Base-by-base conservation (phyloP, 2,329 filamentous ascomycete genomes). In the Trichoderma sp. region DNA sequence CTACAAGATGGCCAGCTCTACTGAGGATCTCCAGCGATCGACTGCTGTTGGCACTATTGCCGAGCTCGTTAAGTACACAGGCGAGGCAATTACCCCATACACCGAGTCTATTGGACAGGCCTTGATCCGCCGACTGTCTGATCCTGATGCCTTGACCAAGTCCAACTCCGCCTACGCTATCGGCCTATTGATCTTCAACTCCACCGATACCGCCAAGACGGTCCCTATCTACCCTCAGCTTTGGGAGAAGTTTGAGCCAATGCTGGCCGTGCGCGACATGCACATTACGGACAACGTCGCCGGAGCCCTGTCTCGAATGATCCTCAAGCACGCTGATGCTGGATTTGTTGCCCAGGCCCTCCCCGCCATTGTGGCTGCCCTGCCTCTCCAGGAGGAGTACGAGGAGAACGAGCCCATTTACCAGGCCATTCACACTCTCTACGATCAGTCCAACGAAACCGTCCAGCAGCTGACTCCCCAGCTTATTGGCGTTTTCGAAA, bases 321-420 rank as follows among this genome's bases (percentile, higher is more conserved):
- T 98, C 80, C 88, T 92, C 78, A 92, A 92, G 76, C 91, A 97
- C 81, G 91, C 92, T n/a, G 89, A 95, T 74, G 88, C 88, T 74
- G 90, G 96, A 11, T 94, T 95, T 21, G 86, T 97, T 65, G 82
- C 86, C 49, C 90, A 97, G 70, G 92, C 97, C 24, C 87, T 99
- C 1, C 94, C 95, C 31, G 89, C 89, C 0, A 83, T 98, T 33
- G 87, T 96, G 68, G 87, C 88, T 71, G 87, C 94, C 33, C 87
- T 98, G 47, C 96, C 96, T 11, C 85, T 98, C 72, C 92, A 92
- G 80, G 94, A 97, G 78, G 96, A 98, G 80, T 98, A 88, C 75
- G 94, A 97, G 81, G 96, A 98, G 87, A 98, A 99, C 82, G 92
- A 93, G 76, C 94, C 96, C 10, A 90, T 98, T 70, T 99, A 91